Conservation (phyloP, 768 basidiomycete species). For the Agrocybe praecox region DNA sequence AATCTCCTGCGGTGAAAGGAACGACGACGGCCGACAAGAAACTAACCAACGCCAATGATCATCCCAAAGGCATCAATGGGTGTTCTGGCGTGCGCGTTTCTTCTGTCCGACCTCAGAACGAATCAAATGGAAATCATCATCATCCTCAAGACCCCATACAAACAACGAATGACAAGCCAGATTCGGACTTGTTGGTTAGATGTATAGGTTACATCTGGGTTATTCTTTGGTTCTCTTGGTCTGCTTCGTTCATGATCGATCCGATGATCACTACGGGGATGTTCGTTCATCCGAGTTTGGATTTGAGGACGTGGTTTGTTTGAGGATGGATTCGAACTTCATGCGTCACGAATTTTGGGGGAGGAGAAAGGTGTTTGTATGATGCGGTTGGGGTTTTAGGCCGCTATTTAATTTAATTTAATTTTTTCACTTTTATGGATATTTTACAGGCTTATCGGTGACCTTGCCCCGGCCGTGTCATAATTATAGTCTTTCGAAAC, state of each 20-base stretch:
- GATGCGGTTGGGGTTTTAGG: too few relatives aligned
- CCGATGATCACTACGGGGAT: slow-evolving; percentile 17
- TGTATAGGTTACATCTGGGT: slow-evolving; percentile 28
- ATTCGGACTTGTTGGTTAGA: slow-evolving; percentile 13
- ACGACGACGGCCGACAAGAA: background rate
- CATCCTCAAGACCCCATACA: too few relatives aligned
- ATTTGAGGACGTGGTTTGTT: background rate
- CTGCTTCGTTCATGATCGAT: slow-evolving; percentile 25
- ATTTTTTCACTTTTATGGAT: too few relatives aligned
- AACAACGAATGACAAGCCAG: background rate
- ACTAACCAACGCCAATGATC: background rate
- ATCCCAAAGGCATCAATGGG: background rate
- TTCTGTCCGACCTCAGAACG: background rate
- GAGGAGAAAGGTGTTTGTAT: too few relatives aligned
- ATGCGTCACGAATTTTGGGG: too few relatives aligned
- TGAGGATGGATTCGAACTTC: background rate
- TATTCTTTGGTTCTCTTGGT: slow-evolving; percentile 23
- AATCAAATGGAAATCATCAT: background rate
- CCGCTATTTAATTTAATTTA: too few relatives aligned
- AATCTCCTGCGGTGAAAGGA: background rate
- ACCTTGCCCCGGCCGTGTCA: too few relatives aligned
- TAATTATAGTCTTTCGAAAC: too few relatives aligned
- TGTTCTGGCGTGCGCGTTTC: background rate
- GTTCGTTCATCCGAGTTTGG: slow-evolving; percentile 17
- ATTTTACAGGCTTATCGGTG: too few relatives aligned